Evolutionary conservation across 768 basidiomycete genomes (phyloP), one percentile per base, ranked within the genome.

Genomic region (Lenzites betulinus): DNA sequence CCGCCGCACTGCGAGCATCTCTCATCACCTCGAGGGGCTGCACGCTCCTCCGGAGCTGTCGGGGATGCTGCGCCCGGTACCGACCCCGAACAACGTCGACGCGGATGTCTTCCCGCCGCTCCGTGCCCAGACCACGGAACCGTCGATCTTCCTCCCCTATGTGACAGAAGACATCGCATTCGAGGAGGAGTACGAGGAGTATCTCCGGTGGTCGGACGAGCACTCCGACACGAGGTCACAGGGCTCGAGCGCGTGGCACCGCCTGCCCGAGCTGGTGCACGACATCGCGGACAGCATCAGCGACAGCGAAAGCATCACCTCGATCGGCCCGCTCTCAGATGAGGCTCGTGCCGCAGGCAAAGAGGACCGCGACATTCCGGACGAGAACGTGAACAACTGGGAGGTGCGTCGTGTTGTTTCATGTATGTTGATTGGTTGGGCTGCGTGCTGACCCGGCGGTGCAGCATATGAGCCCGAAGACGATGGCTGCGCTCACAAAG

Each of bases 111-210:
- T 99, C 79, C 97, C 97, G 25, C 97, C 97, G 0, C 81, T 89
- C 26, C 92, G 94, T 33, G 90, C 92, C 42, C 90, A 91, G 67
- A 89, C 90, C 1, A 88, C 90, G 0, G 90, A 93, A 70, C 85
- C 90, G 12, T 87, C 86, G 15, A 88, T 90, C 46, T 93, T 94
- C 77, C 79, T 94, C 22, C 93, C 93, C 16, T 97, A 93, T 71
- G 93, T 92, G 41, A 89, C 92, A 1, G 96, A 98, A 71, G 92
- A 94, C 66, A 90, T 93, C 60, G 94, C 93, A 0, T 95, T 95
- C 66, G 95, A 98, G 69, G 93, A 94, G 70, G 95, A 97, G 69
- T 98, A 97, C 69, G 95, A 98, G 72, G 95, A 96, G 69, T 94
- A 96, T 67, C 78, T 98, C 26, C 90, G 89, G 18, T 89, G 83